Base-by-base conservation (phyloP, 768 basidiomycete genomes). In the Podaxis mareebaensis region DNA sequence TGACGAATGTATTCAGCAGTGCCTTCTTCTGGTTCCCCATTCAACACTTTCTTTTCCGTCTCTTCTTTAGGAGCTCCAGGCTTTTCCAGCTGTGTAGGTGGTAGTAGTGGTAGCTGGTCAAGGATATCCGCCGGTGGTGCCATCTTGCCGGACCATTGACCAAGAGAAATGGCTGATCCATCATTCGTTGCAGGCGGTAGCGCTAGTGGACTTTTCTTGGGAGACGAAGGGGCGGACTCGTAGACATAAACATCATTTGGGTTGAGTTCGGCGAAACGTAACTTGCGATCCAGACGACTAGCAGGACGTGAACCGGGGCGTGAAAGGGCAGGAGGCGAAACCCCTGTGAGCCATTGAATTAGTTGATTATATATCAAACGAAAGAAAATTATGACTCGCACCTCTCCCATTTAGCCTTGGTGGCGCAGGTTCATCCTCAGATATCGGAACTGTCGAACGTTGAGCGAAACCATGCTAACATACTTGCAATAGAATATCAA, bases 1-100 rank as follows among this genome's bases (percentile, higher is more conserved):
- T 81, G 82, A 26, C 93, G 89, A 61, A 96, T 95, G 69, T 90
- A 84, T 71, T 94, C 93, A 3, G 94, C 86, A 0, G 90, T 88
- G 5, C 91, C 92, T 70, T 90, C 90, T 66, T 86, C 85, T 3
- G 78, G 79, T 13, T 62, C 59, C 26, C 58, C 52, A 2, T 65
- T 30, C 2, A 52, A 38, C 46, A 7, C 30, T 24, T 33, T 10
- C 7, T 33, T 33, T 33, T 33, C 33, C 6, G 33, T 33, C 8
- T 28, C 61, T 13, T 36, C 26, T 24, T 61, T 38, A 58, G 61
- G 33, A 20, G 60, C 38, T 26, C 61, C 53, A 4, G 54, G 44
- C 2, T 54, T 24, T 20, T 62, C n/a, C 30, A 28, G 28, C 57
- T 22, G 54, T 24, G 54, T 4, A 40, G 66, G 49, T 7, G 26